Conservation (phyloP, 306 rosid species). For the Dryas drummondii region DNA sequence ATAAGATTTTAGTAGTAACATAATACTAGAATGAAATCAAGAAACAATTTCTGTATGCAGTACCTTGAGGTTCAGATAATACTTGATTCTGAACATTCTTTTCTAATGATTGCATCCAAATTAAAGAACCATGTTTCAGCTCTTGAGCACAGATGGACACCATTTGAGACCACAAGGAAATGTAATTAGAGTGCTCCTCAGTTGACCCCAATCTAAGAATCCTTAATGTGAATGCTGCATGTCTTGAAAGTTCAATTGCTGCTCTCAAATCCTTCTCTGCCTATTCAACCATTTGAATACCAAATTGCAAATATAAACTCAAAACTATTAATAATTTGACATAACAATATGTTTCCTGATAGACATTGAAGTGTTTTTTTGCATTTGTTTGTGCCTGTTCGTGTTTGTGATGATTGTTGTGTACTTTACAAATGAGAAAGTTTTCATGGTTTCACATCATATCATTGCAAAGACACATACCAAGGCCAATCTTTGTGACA, state of each 20-base stretch:
- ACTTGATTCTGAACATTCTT: slow-evolving; percentile 51
- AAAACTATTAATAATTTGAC: not conserved
- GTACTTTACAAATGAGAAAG: not conserved
- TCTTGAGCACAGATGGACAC: slow-evolving; percentile 64
- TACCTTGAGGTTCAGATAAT: slow-evolving; percentile 68
- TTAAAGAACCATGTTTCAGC: slow-evolving; percentile 69
- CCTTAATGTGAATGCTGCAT: slow-evolving; percentile 50
- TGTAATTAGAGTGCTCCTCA: slow-evolving; percentile 67
- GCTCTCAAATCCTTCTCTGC: slow-evolving; percentile 66
- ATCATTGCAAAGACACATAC: slow-evolving; percentile 43
- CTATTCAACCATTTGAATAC: slow-evolving; percentile 30
- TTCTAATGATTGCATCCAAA: slow-evolving; percentile 69
- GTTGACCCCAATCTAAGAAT: slow-evolving; percentile 63
- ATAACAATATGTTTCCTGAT: not conserved
- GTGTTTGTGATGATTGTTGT: not conserved
- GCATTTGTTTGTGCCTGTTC: not conserved
- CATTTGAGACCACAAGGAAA: slow-evolving; percentile 65
- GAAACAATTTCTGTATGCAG: not conserved
- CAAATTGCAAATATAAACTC: not conserved
- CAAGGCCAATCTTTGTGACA: slow-evolving; percentile 56
- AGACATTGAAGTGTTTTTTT: not conserved
- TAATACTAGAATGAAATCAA: slow-evolving; percentile 1
- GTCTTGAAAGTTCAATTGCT: slow-evolving; percentile 68
- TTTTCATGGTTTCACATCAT: not conserved
- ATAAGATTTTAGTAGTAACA: not conserved